Base-by-base conservation (phyloP, 108 stramenopile genomes). In the Nannochloropsis gaditana region DNA sequence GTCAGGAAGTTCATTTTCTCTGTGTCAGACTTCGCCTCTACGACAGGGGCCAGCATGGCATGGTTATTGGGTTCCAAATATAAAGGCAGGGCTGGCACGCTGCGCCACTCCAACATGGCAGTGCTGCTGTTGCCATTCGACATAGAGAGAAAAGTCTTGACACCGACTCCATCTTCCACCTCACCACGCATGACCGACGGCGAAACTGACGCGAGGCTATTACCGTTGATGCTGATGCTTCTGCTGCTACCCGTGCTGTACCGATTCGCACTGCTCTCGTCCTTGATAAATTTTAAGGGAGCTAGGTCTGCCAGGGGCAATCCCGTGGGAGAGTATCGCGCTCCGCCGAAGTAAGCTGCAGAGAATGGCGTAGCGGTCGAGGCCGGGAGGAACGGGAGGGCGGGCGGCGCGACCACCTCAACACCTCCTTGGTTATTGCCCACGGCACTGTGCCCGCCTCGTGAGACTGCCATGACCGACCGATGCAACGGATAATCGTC, bases 241-340 rank as follows among this genome's bases (percentile, higher is more conserved):
- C 5, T 73, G 59, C 59, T 73, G 59, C 59, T 73, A 4, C 59
- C 59, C 19, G 59, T 73, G 59, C 59, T 73, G n/a, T 73, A n/a
- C 8, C 59, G 59, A n/a, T 73, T n/a, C 19, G 19, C 59, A n/a
- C 19, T n/a, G 59, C 3, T n/a, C 15, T 73, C 59, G 59, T 4
- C 59, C 59, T 6, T 73, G 59, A 15, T 73, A n/a, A n/a, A 73
- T n/a, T n/a, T 73, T n/a, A 73, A 73, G n/a, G 59, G 59, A 73
- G 59, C 59, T n/a, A 73, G n/a, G 59, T 73, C 59, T n/a, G 59
- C 59, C 19, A 73, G 59, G n/a, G 59, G 59, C 59, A 73, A n/a
- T 15, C 59, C 59, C 6, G 59, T 73, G 19, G 59, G 59, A 15
- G 59, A 73, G 6, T 73, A 73, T 73, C n/a, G 15, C 59, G 59